A percentile compares a stretch with the other conserved stretches of the same genome.
These are phyloP conservation scores for Arabis hirsuta DNA, from an alignment of 345 rosid species.

Conservation along the genomic window DNA sequence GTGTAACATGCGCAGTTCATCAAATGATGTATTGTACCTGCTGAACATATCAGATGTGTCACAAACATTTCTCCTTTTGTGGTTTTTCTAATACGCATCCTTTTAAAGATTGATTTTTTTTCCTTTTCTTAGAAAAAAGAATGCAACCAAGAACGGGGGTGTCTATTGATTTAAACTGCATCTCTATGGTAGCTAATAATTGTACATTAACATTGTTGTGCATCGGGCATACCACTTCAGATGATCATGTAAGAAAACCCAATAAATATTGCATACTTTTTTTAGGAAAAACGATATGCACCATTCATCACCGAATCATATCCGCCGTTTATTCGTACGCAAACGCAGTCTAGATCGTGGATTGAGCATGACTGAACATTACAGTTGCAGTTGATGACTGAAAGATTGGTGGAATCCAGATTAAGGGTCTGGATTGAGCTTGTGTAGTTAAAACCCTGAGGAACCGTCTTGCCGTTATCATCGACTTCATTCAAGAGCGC, in stretches of 20 bases:
- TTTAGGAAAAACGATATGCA: neutral
- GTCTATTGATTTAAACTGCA: neutral
- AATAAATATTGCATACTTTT: conserved; percentile 13
- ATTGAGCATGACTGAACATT: no score
- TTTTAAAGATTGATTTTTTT: neutral
- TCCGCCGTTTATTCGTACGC: conserved; percentile 45
- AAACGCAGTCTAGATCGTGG: conserved; percentile 36
- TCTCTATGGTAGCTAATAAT: conserved; percentile 13
- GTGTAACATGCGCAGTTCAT: conserved; percentile 4
- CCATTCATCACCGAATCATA: neutral
- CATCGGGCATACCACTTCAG: conserved; percentile 13
- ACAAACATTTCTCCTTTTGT: neutral
- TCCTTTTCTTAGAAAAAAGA: neutral
- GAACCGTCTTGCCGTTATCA: conserved; percentile 51
- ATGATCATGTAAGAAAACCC: conserved; percentile 29
- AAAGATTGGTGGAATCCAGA: no score
- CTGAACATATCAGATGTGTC: neutral
- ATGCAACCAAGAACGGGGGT: neutral
- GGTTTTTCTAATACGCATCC: neutral
- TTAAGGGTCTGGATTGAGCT: no score
- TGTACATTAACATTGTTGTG: conserved; percentile 4
- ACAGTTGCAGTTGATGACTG: no score
- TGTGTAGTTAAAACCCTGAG: conserved; percentile 56
- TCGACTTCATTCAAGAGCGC: conserved; percentile 73
- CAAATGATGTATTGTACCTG: neutral